A percentile compares a stretch with the other conserved stretches of the same genome.
Conservation (phyloP, 495 filamentous ascomycete species). For the Podospora australis region DNA sequence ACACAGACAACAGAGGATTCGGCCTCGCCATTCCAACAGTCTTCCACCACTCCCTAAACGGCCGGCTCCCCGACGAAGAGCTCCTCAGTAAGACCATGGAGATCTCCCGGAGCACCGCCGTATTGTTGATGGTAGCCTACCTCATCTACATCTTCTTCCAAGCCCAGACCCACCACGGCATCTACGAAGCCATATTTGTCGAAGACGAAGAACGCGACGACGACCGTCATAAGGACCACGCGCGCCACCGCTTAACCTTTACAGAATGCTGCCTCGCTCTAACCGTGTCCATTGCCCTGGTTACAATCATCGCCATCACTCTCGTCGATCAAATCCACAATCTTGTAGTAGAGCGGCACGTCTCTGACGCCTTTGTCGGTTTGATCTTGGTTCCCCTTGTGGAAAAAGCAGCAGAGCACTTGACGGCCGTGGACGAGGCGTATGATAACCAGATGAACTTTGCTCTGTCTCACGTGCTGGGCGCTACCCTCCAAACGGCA, state of each 20-base stretch:
- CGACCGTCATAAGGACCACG: constrained; percentile 58
- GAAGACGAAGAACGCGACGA: constrained; percentile 64
- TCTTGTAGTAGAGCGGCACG: constrained; percentile 55
- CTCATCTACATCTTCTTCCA: constrained; percentile 76
- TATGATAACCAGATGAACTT: constrained; percentile 87
- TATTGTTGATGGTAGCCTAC: constrained; percentile 77
- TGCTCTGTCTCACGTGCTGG: constrained; percentile 83
- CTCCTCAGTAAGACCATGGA: constrained; percentile 48
- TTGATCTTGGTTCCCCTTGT: constrained; percentile 76
- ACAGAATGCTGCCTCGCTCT: constrained; percentile 68
- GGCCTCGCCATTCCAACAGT: constrained; percentile 78
- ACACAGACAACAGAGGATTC: constrained; percentile 45
- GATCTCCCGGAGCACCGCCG: constrained; percentile 68
- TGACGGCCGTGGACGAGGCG: constrained; percentile 87
- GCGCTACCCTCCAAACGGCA: constrained; percentile 83
- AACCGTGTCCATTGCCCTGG: constrained; percentile 59
- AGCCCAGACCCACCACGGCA: constrained; percentile 70
- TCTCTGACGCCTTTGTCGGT: constrained; percentile 77
- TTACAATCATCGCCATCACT: constrained; percentile 74
- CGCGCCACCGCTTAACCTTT: constrained; percentile 68
- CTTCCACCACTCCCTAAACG: constrained; percentile 58
- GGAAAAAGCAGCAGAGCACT: constrained; percentile 86
- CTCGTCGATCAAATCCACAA: constrained; percentile 73
- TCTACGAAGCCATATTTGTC: constrained; percentile 59
- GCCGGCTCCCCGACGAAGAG: constrained; percentile 24